Evolutionary conservation across 169 alveolate genomes (phyloP), one percentile per base, ranked within the genome.

Genomic region (Plasmodium inui): DNA sequence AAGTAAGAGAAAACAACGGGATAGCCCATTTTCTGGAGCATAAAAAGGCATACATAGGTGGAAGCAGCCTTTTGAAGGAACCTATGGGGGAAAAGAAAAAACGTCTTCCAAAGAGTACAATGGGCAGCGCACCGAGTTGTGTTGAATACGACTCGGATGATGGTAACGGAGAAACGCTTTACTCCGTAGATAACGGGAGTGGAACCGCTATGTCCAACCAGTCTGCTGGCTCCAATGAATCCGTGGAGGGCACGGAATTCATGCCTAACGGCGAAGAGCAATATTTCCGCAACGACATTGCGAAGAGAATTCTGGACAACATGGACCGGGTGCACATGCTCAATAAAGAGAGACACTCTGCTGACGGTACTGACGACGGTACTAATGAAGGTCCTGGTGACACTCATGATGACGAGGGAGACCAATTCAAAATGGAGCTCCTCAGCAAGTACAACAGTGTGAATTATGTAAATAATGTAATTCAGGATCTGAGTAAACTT

Each of bases 241-340:
- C 76, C 5, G 6, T 67, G n/a, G 5, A 37, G 1, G 57, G 22
- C 19, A 84, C 30, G 2, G 74, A 55, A 10, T 22, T 14, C 8
- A 10, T 84, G 28, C 14, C 17, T 14, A 71, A 44, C 17, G 50
- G 8, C 17, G 53, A 84, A 8, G 92, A 53, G 14, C 22, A 84
- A 70, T 19, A 39, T 44, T 44, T 71, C 30, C 71, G 55, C 6
- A 22, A 53, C 28, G 83, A 84, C 19, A 34, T 84, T 22, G 67
- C 92, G 53, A 84, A 84, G 57, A 71, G 32, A 5, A 26, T 84
- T 84, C 46, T 84, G 3, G 53, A 84, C 9, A 84, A 70, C 46
- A 84, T 28, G 57, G 70, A 71, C 12, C 44, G n/a, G 19, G n/a
- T 84, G 19, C n/a, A 22, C 53, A 39, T 76, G 10, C 28, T 84